Percentiles rank a stretch among this genome's conserved stretches.
Evolutionary conservation across 2,329 filamentous ascomycete genomes (phyloP).

Genomic region (Talaromyces sp.): DNA sequence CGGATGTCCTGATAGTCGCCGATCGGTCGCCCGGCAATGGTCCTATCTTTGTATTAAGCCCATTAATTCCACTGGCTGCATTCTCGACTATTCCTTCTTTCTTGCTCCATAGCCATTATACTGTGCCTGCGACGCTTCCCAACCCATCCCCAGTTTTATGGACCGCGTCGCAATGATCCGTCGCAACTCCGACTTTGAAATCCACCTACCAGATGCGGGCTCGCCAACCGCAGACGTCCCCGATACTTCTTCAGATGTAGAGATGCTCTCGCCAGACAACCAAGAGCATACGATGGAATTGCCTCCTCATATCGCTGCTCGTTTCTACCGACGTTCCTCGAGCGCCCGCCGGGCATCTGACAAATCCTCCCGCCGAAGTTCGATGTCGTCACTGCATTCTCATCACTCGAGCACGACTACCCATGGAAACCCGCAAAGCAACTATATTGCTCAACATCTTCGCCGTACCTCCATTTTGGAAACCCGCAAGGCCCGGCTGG

Average conservation of each 20-base stretch:
- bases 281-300: conserved; percentile 42
- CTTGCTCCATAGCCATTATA: neutral
- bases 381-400: conserved; percentile 60
- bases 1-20: conserved; percentile 11
- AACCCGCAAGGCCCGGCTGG: conserved; percentile 58
- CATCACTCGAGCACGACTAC: conserved; percentile 52
- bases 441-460: conserved; percentile 61
- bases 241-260: conserved; percentile 27
- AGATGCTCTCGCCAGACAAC: conserved; percentile 38
- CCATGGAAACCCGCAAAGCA: conserved; percentile 49
- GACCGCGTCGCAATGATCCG: conserved; percentile 28
- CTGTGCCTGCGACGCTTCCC: neutral
- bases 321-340: conserved; percentile 54
- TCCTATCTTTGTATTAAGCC: neutral
- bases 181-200: conserved; percentile 39
- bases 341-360: conserved; percentile 57
- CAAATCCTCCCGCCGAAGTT: conserved; percentile 61
- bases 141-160: neutral
- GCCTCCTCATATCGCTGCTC: conserved; percentile 59
- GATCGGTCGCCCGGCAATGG: neutral
- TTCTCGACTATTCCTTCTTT: neutral
- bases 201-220: conserved; percentile 34
- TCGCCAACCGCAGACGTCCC: conserved; percentile 18
- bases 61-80: neutral
- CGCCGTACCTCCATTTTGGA: conserved; percentile 63